Evolutionary conservation across 2,329 filamentous ascomycete genomes (phyloP).

Genomic region (Drechslerella dactyloides): DNA sequence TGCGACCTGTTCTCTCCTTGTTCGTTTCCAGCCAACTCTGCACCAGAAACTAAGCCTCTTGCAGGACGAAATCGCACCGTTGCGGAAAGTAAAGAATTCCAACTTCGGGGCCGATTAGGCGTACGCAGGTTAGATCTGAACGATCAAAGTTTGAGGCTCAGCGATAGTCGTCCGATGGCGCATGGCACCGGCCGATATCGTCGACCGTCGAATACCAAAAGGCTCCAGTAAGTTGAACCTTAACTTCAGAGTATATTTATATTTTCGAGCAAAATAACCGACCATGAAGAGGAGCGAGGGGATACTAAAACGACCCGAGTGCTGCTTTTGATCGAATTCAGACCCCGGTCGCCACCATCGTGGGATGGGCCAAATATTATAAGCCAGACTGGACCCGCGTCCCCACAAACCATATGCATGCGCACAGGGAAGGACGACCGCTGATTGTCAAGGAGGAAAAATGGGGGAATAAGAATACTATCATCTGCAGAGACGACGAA

Average conservation of each 20-base stretch:
- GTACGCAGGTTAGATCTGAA: not conserved
- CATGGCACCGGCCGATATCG: not conserved
- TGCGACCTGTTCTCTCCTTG: not conserved
- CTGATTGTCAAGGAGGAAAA: slow-evolving; percentile 13
- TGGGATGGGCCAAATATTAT: slow-evolving; percentile 6
- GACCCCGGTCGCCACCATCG: slow-evolving; percentile 1
- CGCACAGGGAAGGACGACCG: slow-evolving; percentile 28
- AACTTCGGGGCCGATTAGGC: not conserved
- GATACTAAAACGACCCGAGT: not conserved
- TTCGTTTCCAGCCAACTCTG: slow-evolving; percentile 12
- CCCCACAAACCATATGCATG: slow-evolving; percentile 21
- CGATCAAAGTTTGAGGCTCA: not conserved
- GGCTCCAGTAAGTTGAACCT: not conserved
- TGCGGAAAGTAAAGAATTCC: slow-evolving; percentile 33
- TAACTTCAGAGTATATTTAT: too few species aligned
- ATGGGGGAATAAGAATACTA: slow-evolving; percentile 45
- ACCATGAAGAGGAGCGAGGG: not conserved
- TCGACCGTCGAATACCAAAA: not conserved
- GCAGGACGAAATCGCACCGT: slow-evolving; percentile 43
- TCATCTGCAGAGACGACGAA: slow-evolving; percentile 21
- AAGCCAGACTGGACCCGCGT: slow-evolving; percentile 31
- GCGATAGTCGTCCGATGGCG: not conserved
- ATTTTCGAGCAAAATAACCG: too few species aligned
- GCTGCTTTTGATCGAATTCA: not conserved
- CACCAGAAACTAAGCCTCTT: slow-evolving; percentile 34